Conservation (phyloP, 495 filamentous ascomycete genomes). For the Penicillium diatomitis region DNA sequence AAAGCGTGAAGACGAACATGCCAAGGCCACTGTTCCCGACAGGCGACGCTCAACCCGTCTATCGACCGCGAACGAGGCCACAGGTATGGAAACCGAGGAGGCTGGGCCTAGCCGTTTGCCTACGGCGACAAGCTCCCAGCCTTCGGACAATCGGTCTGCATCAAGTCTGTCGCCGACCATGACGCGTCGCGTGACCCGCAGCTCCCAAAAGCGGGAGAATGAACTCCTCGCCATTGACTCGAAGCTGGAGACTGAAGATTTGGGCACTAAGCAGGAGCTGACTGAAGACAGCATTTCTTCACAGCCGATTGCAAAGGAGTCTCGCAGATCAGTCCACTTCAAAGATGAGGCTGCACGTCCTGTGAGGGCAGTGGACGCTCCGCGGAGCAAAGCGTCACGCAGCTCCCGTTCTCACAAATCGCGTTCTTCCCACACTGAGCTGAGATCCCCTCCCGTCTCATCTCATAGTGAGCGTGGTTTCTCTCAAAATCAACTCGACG, state of each 20-base stretch:
- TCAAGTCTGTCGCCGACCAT: constrained; percentile 9
- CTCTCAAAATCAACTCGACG: not conserved
- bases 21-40: constrained; percentile 9
- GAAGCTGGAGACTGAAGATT: constrained; percentile 3
- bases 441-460: not conserved
- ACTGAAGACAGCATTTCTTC: constrained; percentile 2
- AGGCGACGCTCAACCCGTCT: constrained; percentile 27
- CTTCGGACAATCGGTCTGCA: constrained; percentile 2
- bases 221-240: not conserved
- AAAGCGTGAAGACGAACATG: constrained; percentile 24
- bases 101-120: constrained; percentile 11
- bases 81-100: constrained; percentile 7
- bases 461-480: not conserved
- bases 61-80: constrained; percentile 8
- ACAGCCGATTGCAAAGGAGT: constrained; percentile 8
- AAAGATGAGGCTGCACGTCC: constrained; percentile 13
- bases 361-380: constrained; percentile 6
- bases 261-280: not conserved
- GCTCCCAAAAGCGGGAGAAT: constrained; percentile 11
- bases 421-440: constrained; percentile 8
- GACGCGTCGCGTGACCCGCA: constrained; percentile 17
- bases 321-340: constrained; percentile 19
- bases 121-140: constrained; percentile 3
- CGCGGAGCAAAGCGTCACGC: constrained; percentile 4
- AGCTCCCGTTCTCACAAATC: constrained; percentile 15